Evolutionary conservation across 371 early-diverging fungal species (phyloP).

Genomic region (Lichtheimia ornata): DNA sequence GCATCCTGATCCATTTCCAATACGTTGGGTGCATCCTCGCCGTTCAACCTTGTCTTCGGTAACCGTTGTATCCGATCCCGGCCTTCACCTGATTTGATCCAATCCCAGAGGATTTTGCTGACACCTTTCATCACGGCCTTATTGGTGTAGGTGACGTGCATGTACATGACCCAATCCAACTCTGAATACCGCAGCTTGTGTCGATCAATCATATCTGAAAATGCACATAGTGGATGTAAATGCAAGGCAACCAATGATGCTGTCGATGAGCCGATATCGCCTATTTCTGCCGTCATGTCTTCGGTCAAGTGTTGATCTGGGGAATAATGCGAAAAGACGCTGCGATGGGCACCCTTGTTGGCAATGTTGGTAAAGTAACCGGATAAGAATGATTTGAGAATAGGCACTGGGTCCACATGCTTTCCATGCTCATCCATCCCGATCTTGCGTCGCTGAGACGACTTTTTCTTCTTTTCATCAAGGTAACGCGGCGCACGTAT

Average conservation of each 20-base stretch:
- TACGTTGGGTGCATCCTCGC: conserved; percentile 39
- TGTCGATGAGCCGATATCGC: conserved; percentile 19
- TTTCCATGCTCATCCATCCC: conserved; percentile 24
- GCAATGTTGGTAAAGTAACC: conserved; percentile 80
- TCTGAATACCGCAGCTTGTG: conserved; percentile 40
- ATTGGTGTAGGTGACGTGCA: conserved; percentile 65
- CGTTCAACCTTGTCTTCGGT: conserved; percentile 39
- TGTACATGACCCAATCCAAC: conserved; percentile 83
- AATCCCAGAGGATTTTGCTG: conserved; percentile 59
- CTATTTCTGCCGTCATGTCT: conserved; percentile 17
- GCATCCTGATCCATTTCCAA: conserved; percentile 30
- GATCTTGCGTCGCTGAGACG: conserved; percentile 14
- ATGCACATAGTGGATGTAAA: conserved; percentile 65
- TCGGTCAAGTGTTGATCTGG: conserved; percentile 40
- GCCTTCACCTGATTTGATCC: conserved; percentile 48
- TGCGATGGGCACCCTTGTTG: conserved; percentile 67
- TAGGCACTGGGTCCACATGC: conserved; percentile 51
- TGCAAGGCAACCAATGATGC: conserved; percentile 63
- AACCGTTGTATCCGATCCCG: conserved; percentile 34
- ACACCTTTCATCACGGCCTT: conserved; percentile 70
- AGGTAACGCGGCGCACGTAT: conserved; percentile 20
- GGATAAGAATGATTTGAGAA: conserved; percentile 67
- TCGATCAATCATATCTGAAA: conserved; percentile 51
- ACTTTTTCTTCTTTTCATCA: conserved; percentile 19
- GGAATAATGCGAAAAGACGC: conserved; percentile 77